phyloP scores from a whole-genome alignment of 805 yeast species.

The Lachancea meyersii region DNA sequence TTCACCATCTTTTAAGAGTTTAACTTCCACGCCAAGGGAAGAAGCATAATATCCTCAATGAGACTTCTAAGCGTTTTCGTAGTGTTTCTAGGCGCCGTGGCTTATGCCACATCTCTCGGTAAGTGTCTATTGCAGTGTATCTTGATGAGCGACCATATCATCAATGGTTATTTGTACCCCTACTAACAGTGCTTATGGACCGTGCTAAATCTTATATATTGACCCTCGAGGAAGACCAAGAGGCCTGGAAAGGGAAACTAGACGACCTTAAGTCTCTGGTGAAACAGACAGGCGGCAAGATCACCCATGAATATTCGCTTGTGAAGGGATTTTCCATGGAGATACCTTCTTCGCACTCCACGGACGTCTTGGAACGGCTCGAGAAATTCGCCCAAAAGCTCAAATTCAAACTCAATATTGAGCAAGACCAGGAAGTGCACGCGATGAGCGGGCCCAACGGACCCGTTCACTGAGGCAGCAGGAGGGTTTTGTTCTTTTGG shows the following conservation, averaged over 20 bases:
- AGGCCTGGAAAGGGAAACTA: slow-evolving; percentile 9
- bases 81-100: slow-evolving; percentile 3
- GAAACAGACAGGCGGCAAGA: slow-evolving; percentile 37
- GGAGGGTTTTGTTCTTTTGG: no score
- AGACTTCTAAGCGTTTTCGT: background rate
- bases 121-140: background rate
- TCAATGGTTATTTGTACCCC: no score
- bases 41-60: background rate
- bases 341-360: slow-evolving; percentile 31
- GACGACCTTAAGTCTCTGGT: slow-evolving; percentile 33
- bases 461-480: background rate
- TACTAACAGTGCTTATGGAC: slow-evolving; percentile 4
- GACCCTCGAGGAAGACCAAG: slow-evolving; percentile 7
- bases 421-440: slow-evolving; percentile 28
- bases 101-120: slow-evolving; percentile 4
- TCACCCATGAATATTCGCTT: slow-evolving; percentile 44
- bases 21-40: no score
- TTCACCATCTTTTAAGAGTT: no score
- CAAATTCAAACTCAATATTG: slow-evolving; percentile 21
- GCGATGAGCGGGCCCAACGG: slow-evolving; percentile 11
- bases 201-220: slow-evolving; percentile 6
- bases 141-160: no score
- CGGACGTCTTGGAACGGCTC: slow-evolving; percentile 17
- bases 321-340: slow-evolving; percentile 44
- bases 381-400: slow-evolving; percentile 14